phyloP scores from a whole-genome alignment of 1,284 basidiomycete species.

The Gomphus bonarii region DNA sequence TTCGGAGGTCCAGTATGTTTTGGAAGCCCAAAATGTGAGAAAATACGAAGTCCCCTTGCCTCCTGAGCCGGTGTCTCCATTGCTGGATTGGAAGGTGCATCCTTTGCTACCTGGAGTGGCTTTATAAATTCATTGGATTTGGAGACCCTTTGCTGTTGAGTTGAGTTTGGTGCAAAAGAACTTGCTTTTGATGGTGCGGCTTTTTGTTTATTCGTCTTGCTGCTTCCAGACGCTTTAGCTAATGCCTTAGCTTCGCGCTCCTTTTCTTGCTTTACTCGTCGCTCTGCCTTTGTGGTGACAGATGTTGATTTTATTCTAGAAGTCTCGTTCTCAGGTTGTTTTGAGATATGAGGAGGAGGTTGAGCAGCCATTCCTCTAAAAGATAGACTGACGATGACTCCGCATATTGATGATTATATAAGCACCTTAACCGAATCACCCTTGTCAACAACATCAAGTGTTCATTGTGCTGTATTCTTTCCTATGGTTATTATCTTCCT shows the following conservation, averaged over 20 bases:
- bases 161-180: neutral
- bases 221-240: constrained; percentile 18
- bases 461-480: neutral
- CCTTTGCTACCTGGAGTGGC: constrained; percentile 4
- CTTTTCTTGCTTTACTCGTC: constrained; percentile 67
- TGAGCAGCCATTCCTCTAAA: neutral
- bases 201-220: neutral
- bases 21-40: constrained; percentile 72
- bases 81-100: neutral
- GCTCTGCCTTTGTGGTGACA: constrained; percentile 61
- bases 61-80: constrained; percentile 4
- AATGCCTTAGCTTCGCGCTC: constrained; percentile 67
- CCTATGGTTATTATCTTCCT: neutral
- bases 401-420: no score
- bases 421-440: neutral
- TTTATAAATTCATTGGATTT: constrained; percentile 6
- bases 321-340: neutral
- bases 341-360: neutral
- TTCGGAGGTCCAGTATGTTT: constrained; percentile 41
- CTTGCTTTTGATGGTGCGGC: constrained; percentile 1
- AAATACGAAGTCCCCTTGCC: constrained; percentile 57
- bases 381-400: neutral
- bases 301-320: neutral
- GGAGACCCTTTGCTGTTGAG: constrained; percentile 1
- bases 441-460: neutral